These are phyloP conservation scores for Malus hybrid DNA, from an alignment of 331 rosid species.

Conservation along the genomic window DNA sequence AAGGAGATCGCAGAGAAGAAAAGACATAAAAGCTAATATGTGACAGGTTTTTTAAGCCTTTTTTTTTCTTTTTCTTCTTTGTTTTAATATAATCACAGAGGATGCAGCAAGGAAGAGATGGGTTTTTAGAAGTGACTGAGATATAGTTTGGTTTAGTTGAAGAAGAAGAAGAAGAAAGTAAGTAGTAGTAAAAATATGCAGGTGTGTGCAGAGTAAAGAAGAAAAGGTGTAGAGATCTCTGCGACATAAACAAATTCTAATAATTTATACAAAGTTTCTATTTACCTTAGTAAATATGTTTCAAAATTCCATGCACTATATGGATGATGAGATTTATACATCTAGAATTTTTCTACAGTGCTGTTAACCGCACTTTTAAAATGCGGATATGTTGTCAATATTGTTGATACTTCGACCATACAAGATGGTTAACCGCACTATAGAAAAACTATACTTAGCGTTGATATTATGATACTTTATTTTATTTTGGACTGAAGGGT, in stretches of 20 bases:
- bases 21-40: conserved; percentile 16
- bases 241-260: background rate
- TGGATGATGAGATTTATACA: background rate
- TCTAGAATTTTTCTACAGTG: background rate
- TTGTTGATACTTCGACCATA: too few species aligned
- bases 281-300: background rate
- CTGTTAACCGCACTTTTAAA: background rate
- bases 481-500: background rate
- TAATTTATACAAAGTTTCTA: background rate
- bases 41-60: conserved; percentile 2
- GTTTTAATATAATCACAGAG: conserved; percentile 8
- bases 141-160: conserved; percentile 10
- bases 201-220: background rate
- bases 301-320: background rate
- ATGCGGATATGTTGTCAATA: background rate
- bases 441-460: too few species aligned
- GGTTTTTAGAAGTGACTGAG: conserved; percentile 11
- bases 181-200: background rate
- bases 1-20: conserved; percentile 23
- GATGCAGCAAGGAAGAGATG: conserved; percentile 9
- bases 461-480: too few species aligned
- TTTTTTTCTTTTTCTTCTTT: background rate
- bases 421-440: too few species aligned
- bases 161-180: background rate
- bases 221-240: background rate